These are phyloP conservation scores for Austroboletus rostrupii DNA, from an alignment of 1,284 basidiomycete species.

Conservation along the genomic window DNA sequence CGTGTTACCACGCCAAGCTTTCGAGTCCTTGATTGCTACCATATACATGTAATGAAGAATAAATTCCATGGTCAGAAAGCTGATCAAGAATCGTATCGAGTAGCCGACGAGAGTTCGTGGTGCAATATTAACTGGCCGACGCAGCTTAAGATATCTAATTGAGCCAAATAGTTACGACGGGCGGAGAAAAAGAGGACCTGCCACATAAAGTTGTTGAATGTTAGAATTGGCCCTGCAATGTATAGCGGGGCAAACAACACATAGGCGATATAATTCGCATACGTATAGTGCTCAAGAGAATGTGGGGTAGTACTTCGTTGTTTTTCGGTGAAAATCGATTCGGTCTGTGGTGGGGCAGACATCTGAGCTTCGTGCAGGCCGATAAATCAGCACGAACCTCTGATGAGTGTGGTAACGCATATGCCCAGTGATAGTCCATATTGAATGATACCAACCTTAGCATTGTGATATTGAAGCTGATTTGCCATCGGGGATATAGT, in stretches of 20 bases:
- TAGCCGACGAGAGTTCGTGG: slow-evolving; percentile 48
- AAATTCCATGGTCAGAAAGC: slow-evolving; percentile 78
- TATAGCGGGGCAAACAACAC: slow-evolving; percentile 90
- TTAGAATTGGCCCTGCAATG: slow-evolving; percentile 94
- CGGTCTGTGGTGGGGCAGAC: slow-evolving; percentile 31
- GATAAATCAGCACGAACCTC: slow-evolving; percentile 39
- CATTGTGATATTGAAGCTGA: slow-evolving; percentile 97
- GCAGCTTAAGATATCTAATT: slow-evolving; percentile 40
- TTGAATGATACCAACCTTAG: slow-evolving; percentile 89
- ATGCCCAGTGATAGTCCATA: slow-evolving; percentile 90
- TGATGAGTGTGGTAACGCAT: slow-evolving; percentile 31
- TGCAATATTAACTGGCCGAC: slow-evolving; percentile 45
- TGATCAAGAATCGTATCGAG: slow-evolving; percentile 63
- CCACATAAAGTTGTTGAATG: slow-evolving; percentile 93
- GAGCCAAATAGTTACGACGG: not conserved
- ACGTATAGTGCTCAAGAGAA: slow-evolving; percentile 48
- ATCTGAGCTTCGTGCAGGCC: not conserved
- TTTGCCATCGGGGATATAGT: slow-evolving; percentile 85
- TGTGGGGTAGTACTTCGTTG: slow-evolving; percentile 51
- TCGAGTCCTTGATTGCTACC: slow-evolving; percentile 91
- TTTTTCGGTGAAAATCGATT: slow-evolving; percentile 45
- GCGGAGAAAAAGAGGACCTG: slow-evolving; percentile 56
- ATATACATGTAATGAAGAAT: slow-evolving; percentile 95
- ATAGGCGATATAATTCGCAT: slow-evolving; percentile 68
- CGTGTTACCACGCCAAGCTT: slow-evolving; percentile 70